Percentiles rank a stretch among this genome's conserved stretches.
Conservation (phyloP, 2,329 filamentous ascomycete species). For the Ophioceras dolichostomum region DNA sequence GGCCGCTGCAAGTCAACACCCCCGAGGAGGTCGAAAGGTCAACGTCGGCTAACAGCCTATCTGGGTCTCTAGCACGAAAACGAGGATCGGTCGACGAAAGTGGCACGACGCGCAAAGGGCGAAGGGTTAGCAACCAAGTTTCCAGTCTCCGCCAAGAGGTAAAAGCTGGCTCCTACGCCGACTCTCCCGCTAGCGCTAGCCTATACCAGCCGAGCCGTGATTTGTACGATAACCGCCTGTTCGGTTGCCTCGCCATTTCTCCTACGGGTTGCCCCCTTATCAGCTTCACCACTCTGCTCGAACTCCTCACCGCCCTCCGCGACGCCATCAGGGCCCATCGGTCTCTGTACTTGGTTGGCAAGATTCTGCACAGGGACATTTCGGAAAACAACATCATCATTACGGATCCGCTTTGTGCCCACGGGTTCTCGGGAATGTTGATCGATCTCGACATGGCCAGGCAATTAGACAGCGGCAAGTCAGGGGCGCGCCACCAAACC, state of each 20-base stretch:
- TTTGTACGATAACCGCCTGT: conserved; percentile 13
- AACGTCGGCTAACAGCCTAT: too few species aligned
- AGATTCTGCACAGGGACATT: conserved; percentile 24
- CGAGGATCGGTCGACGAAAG: too few species aligned
- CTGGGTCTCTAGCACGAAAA: too few species aligned
- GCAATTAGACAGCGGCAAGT: conserved; percentile 10
- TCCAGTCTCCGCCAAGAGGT: too few species aligned
- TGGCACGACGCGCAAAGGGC: too few species aligned
- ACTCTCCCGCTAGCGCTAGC: too few species aligned
- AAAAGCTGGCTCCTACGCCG: too few species aligned
- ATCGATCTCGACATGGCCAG: conserved; percentile 21
- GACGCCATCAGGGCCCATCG: conserved; percentile 23
- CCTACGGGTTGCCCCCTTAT: conserved; percentile 15
- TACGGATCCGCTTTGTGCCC: too few species aligned
- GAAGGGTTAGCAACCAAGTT: too few species aligned
- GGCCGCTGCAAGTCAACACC: too few species aligned
- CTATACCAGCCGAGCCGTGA: too few species aligned
- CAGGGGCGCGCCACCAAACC: conserved; percentile 12
- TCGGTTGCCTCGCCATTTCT: conserved; percentile 17
- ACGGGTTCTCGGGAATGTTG: conserved; percentile 17
- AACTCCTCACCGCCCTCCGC: conserved; percentile 20
- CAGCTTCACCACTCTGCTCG: conserved; percentile 13
- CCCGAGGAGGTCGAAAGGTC: too few species aligned
- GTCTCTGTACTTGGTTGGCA: conserved; percentile 17
- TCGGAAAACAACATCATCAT: conserved; percentile 25